Base-by-base conservation (phyloP, 352 stramenopile genomes). In the Thalassiosira sp. region DNA sequence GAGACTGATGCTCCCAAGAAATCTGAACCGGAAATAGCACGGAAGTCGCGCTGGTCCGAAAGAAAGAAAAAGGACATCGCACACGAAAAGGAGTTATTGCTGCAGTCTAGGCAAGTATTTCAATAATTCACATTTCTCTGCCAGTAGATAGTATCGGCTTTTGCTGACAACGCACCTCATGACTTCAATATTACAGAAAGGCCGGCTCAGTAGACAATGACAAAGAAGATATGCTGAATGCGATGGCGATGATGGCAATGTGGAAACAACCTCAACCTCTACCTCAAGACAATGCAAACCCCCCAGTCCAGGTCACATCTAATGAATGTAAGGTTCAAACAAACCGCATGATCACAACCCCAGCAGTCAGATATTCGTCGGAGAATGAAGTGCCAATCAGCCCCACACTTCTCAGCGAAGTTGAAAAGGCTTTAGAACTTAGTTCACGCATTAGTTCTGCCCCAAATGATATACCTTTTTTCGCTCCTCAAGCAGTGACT, bases 381-480 rank as follows among this genome's bases (percentile, higher is more conserved):
- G 85, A 90, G 52, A 72, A 68, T 52, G 58, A 85, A 51, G 79
- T 91, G 20, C 85, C 87, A 11, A 82, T 62, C 63, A 84, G 65
- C 43, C 87, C 87, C 27, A 59, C 66, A 42, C 70, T 81, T 37
- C 65, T 92, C 11, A 90, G 48, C 75, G 84, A 92, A 58, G 64
- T 90, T 27, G 87, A 93, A 58, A 85, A 85, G 59, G 83, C 87
- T 28, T 73, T 90, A 59, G 87, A 93, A 53, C 76, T 91, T 69
- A 85, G 68, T 40, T 82, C 79, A 49, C 72, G 82, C 27, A 84
- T 82, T 61, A 87, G 63, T 51, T 57, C 67, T 13, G 65, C 83
- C 8, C 65, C 76, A 46, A 64, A 81, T 48, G 35, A 57, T 15
- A 93, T 93, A 71, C 87, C 87, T 25, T 91, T 91, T 64, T 91